phyloP scores from a whole-genome alignment of 129 eudicot genomes.

The Lonicera japonica region DNA sequence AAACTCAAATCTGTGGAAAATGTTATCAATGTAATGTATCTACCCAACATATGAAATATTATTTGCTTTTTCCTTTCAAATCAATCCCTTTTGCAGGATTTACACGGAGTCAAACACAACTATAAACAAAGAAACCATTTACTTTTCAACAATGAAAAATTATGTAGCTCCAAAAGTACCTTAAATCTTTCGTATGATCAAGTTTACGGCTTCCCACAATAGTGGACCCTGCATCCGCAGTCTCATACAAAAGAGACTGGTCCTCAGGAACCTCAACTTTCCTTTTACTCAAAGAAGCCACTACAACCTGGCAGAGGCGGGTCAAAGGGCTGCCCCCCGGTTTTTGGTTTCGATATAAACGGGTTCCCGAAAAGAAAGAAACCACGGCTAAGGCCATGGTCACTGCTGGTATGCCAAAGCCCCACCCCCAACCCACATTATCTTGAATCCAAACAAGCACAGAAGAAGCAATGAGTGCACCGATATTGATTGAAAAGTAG shows the following conservation, averaged over 20 bases:
- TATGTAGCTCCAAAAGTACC: conserved; percentile 21
- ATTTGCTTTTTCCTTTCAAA: no score
- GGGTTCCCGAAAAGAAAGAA: conserved; percentile 48
- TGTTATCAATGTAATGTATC: no score
- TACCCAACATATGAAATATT: no score
- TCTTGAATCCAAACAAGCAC: conserved; percentile 64
- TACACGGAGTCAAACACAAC: neutral
- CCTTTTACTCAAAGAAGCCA: conserved; percentile 54
- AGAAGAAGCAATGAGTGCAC: conserved; percentile 54
- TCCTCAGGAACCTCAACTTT: conserved; percentile 44
- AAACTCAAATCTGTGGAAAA: no score
- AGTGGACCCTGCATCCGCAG: conserved; percentile 28
- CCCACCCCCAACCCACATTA: conserved; percentile 73
- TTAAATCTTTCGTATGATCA: conserved; percentile 45
- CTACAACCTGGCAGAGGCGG: conserved; percentile 50
- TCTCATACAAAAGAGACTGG: conserved; percentile 37
- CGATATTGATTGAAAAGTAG: conserved; percentile 46
- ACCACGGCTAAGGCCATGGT: conserved; percentile 53
- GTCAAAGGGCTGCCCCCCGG: conserved; percentile 69
- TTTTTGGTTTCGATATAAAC: conserved; percentile 44
- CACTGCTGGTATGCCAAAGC: conserved; percentile 52
- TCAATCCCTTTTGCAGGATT: neutral
- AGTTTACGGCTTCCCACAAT: conserved; percentile 44
- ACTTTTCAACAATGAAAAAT: neutral
- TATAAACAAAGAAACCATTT: neutral